These are phyloP conservation scores for Neurospora africana DNA, from an alignment of 495 filamentous ascomycete genomes.

Conservation along the genomic window DNA sequence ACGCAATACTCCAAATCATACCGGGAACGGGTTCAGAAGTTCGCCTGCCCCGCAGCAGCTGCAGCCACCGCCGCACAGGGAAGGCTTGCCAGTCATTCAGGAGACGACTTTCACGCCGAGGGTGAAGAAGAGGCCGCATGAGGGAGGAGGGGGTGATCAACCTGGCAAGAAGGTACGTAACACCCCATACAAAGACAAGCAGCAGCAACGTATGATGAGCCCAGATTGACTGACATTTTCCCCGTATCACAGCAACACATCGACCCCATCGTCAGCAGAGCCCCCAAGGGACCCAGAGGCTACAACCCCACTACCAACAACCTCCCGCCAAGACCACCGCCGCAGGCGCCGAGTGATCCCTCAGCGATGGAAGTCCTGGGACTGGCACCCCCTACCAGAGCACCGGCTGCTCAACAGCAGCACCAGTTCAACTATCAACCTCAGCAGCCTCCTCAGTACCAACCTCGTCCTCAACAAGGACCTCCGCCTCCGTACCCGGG, in stretches of 20 bases:
- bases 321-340: background rate
- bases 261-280: conserved; percentile 1
- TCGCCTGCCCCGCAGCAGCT: conserved; percentile 5
- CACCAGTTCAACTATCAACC: background rate
- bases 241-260: background rate
- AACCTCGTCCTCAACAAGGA: conserved; percentile 1
- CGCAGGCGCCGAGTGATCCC: conserved; percentile 13
- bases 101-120: conserved; percentile 7
- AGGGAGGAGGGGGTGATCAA: conserved; percentile 9
- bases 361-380: conserved; percentile 24
- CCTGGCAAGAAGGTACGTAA: conserved; percentile 20
- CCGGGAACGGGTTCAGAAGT: background rate
- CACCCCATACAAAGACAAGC: background rate
- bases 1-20: background rate
- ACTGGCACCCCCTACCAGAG: conserved; percentile 12
- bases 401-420: background rate
- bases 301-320: background rate
- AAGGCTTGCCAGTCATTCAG: conserved; percentile 14
- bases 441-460: background rate
- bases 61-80: conserved; percentile 9
- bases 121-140: conserved; percentile 21
- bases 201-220: background rate
- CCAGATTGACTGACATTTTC: background rate
- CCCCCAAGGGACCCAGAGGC: conserved; percentile 2
- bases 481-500: conserved; percentile 9